Base-by-base conservation (phyloP, 2,329 filamentous ascomycete species). In the Cladosporium sp. region DNA sequence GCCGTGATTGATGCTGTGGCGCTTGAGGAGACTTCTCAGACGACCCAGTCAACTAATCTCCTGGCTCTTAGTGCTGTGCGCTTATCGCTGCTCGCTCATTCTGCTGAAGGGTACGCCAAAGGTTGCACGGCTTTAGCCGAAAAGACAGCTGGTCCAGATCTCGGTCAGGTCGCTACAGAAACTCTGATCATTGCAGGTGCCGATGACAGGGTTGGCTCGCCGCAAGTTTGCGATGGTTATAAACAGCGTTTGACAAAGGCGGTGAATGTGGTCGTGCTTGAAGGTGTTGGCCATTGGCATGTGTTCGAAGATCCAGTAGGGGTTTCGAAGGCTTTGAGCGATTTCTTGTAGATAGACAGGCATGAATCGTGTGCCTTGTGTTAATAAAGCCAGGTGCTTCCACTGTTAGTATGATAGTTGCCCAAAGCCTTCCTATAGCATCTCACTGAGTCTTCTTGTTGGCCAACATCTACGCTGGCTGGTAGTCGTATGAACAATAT, bases 271-370 rank as follows among this genome's bases (percentile, higher is more conserved):
- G 65, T 73, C 14, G 73, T 82, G 0, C 66, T 85, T 60, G 56
- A 75, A 21, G 72, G 74, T 12, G 78, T 82, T 7, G 83, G 82
- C 0, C 81, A 85, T 71, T 86, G 83, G 82, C 80, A 82, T 74
- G 70, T 82, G 3, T 82, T 83, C 69, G 83, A 86, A 72, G 78
- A 84, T 69, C 46, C 78, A 7, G 71, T 76, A 1, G 78, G 72
- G 12, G 75, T 81, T 5, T n/a, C 29, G 16, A 26, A 33, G 52
- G 52, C 52, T 16, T 28, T 52, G 49, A 23, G 28, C 14, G 10
- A 18, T 46, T 46, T 46, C 3, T 23, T 46, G 40, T 46, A 46
- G 3, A 46, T 12, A 44, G 5, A 2, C 18, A 21, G n/a, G n/a
- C 21, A 40, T 40, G 35, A 40, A 18, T 40, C 16, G 35, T 40